Base-by-base conservation (phyloP, 1,284 basidiomycete genomes). In the Tranzscheliella williamsii region DNA sequence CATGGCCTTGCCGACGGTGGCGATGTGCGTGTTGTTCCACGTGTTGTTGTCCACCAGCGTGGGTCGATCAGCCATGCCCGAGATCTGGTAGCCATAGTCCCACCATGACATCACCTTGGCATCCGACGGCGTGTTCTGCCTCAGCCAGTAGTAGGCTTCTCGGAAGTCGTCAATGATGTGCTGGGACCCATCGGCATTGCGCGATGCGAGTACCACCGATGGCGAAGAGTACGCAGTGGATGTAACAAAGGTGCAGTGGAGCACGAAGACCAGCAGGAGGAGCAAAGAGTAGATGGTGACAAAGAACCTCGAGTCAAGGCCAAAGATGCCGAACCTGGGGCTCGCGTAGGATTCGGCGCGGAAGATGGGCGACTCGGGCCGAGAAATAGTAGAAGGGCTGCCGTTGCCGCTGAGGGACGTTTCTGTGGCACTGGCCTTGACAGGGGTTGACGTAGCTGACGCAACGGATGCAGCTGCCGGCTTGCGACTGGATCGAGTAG, bases 11-110 rank as follows among this genome's bases (percentile, higher is more conserved):
- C 73, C 73, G 16, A 70, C 72, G 17, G 67, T 67, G 20, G 71
- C 71, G 22, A 72, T 74, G 56, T 98, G 80, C 16, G 80, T 81
- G 81, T 99, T 99, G 81, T 99, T 98, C 95, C 95, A 99, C 1
- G 95, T 99, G 79, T 98, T 98, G 82, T 98, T 98, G 80, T 98
- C 95, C 9, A 98, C 95, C 51, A 99, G 81, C 2, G 92, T 95
- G n/a, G 90, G 86, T 33, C 95, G 83, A 80, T 97, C 92, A 11
- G 95, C 92, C 90, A 98, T 96, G 38, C 95, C 95, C 33, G 93
- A 91, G 74, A 98, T 96, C 81, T 98, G 94, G 79, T 98, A 98
- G 17, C 95, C 95, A 73, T 98, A 99, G 81, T 99, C 95, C 95
- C 95, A 98, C 95, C 95, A 99, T 65, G 89, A 91, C 91, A 95